Conservation (phyloP, 2,329 filamentous ascomycete genomes). For the Xylariaceae sp. region DNA sequence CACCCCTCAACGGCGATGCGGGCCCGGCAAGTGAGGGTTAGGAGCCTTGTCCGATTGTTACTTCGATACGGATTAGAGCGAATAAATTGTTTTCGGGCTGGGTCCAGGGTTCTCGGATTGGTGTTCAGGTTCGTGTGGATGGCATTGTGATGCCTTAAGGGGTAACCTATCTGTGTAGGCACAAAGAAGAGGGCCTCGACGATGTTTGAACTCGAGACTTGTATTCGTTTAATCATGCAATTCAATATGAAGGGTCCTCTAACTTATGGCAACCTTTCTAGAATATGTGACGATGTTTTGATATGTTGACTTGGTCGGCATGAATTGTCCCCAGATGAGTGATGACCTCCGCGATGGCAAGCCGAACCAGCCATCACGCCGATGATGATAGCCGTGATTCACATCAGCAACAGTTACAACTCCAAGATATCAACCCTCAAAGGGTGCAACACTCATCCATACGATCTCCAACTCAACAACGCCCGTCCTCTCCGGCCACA, state of each 20-base stretch:
- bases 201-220: too few relatives aligned
- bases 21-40: constrained; percentile 50
- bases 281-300: constrained; percentile 14
- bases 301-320: constrained; percentile 9
- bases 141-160: constrained; percentile 24
- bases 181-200: not conserved
- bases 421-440: constrained; percentile 4
- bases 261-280: constrained; percentile 5
- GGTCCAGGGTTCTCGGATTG: constrained; percentile 15
- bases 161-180: not conserved
- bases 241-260: not conserved
- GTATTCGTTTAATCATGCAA: not conserved
- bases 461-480: not conserved
- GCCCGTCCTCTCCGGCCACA: too few relatives aligned
- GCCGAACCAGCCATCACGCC: constrained; percentile 4
- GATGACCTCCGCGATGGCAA: constrained; percentile 20
- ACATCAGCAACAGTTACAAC: constrained; percentile 12
- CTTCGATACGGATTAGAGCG: constrained; percentile 34
- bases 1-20: too few relatives aligned
- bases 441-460: not conserved
- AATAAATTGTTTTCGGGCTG: constrained; percentile 4
- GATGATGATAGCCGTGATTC: constrained; percentile 7
- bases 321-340: constrained; percentile 8
- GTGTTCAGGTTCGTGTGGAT: constrained; percentile 20
- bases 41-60: constrained; percentile 46